Base-by-base conservation (phyloP, 2,329 filamentous ascomycete species). In the Botrytis paeoniae region DNA sequence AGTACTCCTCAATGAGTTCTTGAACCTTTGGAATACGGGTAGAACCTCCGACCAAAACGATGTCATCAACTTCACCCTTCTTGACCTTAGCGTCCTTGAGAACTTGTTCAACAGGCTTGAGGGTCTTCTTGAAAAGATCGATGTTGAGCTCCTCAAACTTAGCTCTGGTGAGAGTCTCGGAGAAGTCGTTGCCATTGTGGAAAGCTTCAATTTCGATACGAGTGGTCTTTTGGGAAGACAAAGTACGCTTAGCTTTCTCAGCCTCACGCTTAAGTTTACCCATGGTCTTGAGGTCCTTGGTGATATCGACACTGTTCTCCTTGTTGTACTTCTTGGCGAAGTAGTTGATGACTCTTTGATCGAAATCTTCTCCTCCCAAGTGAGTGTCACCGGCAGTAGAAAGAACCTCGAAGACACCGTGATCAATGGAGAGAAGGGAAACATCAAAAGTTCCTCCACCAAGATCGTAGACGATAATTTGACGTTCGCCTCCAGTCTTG, bases 61-160 rank as follows among this genome's bases (percentile, higher is more conserved):
- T 98, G 83, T 98, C 96, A 81, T 98, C 91, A 80, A 99, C 89
- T 80, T 98, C 95, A 75, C 85, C 86, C 92, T 98, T 98, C 91
- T 95, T 95, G 81, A 98, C 89, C 89, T 98, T 97, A 83, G 95
- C 94, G 80, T 98, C 96, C 88, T 97, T 97, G 82, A 99, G 89
- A 78, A 98, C 96, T 89, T 98, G 95, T 87, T 98, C 94, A 78
- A 98, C 96, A 73, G 96, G 95, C 91, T 98, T 97, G 78, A 98
- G 90, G 74, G 96, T 98, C 90, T 96, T 97, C 92, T 97, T 97
- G 92, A 98, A 98, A 75, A 98, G 91, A 81, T 98, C 95, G 80
- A 95, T 95, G 92, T 98, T 98, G 80, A 98, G 90, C 86, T 98
- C 95, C 87, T 99, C 96, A 81, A 99, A 98, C 89, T 98, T 98